These are phyloP conservation scores for Lenzites betulinus DNA, from an alignment of 768 basidiomycete species.

Conservation along the genomic window DNA sequence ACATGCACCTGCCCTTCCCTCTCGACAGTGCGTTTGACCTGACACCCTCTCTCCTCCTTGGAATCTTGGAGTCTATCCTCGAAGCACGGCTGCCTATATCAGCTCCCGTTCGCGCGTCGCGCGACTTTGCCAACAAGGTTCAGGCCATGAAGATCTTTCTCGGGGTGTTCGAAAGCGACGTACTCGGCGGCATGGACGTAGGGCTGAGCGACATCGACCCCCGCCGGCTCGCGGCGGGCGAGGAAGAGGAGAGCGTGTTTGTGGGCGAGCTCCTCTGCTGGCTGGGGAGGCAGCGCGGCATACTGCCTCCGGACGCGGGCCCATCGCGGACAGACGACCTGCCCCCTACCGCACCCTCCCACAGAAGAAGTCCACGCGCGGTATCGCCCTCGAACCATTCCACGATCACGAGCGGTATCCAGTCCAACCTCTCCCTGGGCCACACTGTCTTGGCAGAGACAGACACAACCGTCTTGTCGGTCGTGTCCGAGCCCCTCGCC, in stretches of 20 bases:
- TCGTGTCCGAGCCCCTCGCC: constrained; percentile 26
- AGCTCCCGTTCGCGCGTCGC: constrained; percentile 37
- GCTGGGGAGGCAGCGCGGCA: constrained; percentile 54
- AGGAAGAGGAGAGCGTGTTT: constrained; percentile 65
- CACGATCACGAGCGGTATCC: constrained; percentile 37
- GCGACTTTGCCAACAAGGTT: constrained; percentile 44
- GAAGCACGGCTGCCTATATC: constrained; percentile 53
- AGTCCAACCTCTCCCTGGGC: constrained; percentile 34
- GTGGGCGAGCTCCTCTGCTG: constrained; percentile 70
- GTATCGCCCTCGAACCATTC: constrained; percentile 34
- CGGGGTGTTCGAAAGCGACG: constrained; percentile 68
- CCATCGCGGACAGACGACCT: constrained; percentile 4
- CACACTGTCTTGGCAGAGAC: constrained; percentile 38
- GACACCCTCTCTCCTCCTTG: constrained; percentile 70
- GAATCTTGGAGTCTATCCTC: constrained; percentile 66
- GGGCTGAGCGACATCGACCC: constrained; percentile 71
- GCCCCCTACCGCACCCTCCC: constrained; percentile 6
- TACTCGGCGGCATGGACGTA: constrained; percentile 55
- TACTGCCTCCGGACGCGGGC: constrained; percentile 27
- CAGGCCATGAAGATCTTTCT: constrained; percentile 76
- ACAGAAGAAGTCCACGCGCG: constrained; percentile 1
- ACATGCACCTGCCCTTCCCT: constrained; percentile 32
- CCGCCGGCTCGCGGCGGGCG: constrained; percentile 60
- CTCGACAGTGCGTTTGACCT: constrained; percentile 51
- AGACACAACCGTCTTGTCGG: constrained; percentile 30